These are phyloP conservation scores for Manihot esculenta DNA, from an alignment of 441 rosid genomes.

Conservation along the genomic window DNA sequence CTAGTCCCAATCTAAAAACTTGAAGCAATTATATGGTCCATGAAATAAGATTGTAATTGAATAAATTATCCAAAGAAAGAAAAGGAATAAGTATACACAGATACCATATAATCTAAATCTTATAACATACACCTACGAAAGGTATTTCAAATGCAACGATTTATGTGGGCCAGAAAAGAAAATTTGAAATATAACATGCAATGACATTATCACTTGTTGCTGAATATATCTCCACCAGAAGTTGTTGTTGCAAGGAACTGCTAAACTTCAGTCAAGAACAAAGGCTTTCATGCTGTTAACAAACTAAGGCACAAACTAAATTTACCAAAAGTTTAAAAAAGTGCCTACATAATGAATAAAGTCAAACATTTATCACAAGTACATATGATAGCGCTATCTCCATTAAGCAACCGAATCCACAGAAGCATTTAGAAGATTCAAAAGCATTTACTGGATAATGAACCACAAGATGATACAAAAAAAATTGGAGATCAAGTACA, in stretches of 20 bases:
- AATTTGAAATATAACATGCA: neutral
- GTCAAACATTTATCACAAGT: too few relatives aligned
- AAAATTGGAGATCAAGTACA: constrained; percentile 14
- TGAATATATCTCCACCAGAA: constrained; percentile 1
- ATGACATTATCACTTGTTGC: neutral
- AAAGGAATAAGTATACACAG: neutral
- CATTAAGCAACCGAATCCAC: neutral
- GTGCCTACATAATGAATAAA: too few relatives aligned
- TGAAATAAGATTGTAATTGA: neutral
- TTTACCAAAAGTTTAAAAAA: too few relatives aligned
- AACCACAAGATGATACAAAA: constrained; percentile 12
- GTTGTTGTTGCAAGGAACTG: neutral
- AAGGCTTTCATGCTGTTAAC: neutral
- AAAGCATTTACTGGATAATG: neutral
- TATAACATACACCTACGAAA: neutral
- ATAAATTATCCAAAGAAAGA: neutral
- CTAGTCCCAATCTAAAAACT: constrained; percentile 4
- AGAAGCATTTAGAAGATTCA: neutral
- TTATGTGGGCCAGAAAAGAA: too few relatives aligned
- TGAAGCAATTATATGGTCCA: neutral
- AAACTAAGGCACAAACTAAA: neutral
- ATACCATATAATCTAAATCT: too few relatives aligned
- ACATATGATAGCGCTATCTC: neutral
- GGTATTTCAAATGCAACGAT: neutral
- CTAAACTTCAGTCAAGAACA: neutral